These are phyloP conservation scores for Flaveria bidentis DNA, from an alignment of 129 eudicot genomes.

Conservation along the genomic window DNA sequence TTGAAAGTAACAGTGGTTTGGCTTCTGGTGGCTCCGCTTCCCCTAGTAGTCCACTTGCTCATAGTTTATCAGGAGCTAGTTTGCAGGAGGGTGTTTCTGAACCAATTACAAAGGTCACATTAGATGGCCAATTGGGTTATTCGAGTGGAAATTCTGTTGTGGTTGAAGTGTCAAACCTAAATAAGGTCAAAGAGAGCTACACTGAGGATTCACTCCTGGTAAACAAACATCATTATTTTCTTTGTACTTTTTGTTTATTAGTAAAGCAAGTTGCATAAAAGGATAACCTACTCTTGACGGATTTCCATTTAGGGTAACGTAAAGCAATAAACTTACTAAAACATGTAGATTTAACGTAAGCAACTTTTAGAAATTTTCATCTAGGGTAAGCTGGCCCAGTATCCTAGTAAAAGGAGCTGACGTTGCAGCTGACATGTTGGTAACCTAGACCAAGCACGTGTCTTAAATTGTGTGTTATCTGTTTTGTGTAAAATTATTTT, in stretches of 20 bases:
- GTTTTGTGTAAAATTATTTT: too few relatives aligned
- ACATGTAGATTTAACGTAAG: not conserved
- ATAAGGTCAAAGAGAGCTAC: conserved; percentile 94
- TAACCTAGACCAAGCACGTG: too few relatives aligned
- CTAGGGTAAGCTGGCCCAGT: not conserved
- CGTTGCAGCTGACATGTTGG: not conserved
- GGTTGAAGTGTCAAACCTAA: conserved; percentile 93
- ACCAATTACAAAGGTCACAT: conserved; percentile 71
- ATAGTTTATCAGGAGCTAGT: conserved; percentile 66
- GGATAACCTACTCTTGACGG: not conserved
- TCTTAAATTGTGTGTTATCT: too few relatives aligned
- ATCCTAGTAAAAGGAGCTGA: not conserved
- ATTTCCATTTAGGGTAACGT: not conserved
- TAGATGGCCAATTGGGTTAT: conserved; percentile 77
- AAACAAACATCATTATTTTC: conserved; percentile 5
- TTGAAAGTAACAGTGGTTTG: conserved; percentile 73
- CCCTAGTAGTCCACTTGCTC: conserved; percentile 86
- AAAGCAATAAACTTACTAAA: not conserved
- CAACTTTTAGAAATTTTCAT: not conserved
- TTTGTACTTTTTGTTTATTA: conserved; percentile 1
- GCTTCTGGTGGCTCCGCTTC: conserved; percentile 87
- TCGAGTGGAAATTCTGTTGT: conserved; percentile 83
- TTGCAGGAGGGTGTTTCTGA: conserved; percentile 72
- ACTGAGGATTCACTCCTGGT: conserved; percentile 96
- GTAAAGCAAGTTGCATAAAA: not conserved